Base-by-base conservation (phyloP, 2,329 filamentous ascomycete species). In the Plectosphaerella plurivora region DNA sequence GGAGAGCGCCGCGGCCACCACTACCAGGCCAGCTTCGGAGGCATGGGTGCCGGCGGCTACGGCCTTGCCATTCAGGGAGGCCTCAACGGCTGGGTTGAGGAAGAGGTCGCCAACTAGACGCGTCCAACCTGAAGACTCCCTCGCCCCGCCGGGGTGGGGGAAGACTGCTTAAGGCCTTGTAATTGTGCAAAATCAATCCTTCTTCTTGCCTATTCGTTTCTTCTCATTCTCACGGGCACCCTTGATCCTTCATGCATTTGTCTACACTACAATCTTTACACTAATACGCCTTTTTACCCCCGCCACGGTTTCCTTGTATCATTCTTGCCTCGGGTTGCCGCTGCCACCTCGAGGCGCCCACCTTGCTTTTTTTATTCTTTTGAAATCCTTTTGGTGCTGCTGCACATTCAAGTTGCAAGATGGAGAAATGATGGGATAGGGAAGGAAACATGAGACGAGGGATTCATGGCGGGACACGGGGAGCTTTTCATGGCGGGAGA, bases 31-130 rank as follows among this genome's bases (percentile, higher is more conserved):
- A 84, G 80, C 68, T 86, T 77, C 54, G 77, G 81, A 53, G 81
- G 81, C 24, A 81, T 83, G 71, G 79, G 78, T 20, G 72, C 73
- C 18, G 81, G 81, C 3, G 81, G 81, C 3, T 84, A 82, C 54
- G 83, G 82, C 25, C 73, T 86, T 12, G 82, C 80, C 37, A 84
- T 86, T 51, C 82, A 85, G 63, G 78, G 82, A 55, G 81, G 81
- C 7, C 67, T 87, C 59, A 86, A 85, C 58, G 83, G 83, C 51
- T 87, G 84, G 84, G 82, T 82, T 36, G 83, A 87, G 67, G 83
- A 87, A 65, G 82, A 84, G 66, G 79, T 84, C 57, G 76, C 78
- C 53, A 84, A 84, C 69, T 84, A 69, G 35, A 24, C 9, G 42
- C 11, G 37, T 10, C 25, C 15, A 28, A 46, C 44, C n/a, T 20